A percentile compares a stretch with the other conserved stretches of the same genome.
phyloP scores from a whole-genome alignment of 2,329 filamentous ascomycete species.

The Colletotrichum limetticola region DNA sequence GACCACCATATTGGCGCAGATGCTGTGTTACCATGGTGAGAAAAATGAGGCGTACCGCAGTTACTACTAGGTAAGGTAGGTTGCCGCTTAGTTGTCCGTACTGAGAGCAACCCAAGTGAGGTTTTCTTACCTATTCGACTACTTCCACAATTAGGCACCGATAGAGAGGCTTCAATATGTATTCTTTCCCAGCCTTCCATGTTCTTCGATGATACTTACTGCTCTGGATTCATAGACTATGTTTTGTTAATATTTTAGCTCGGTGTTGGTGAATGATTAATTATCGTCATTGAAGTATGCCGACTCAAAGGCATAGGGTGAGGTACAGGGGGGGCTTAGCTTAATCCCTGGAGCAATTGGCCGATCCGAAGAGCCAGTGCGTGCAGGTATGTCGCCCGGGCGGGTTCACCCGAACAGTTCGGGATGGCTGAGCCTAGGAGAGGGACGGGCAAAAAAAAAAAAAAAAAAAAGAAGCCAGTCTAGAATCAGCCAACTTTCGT shows the following conservation, averaged over 20 bases:
- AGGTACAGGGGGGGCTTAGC: not conserved
- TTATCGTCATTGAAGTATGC: not conserved
- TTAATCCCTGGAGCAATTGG: not conserved
- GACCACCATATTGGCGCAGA: not conserved
- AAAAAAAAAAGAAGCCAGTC: not conserved
- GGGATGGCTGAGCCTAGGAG: not conserved
- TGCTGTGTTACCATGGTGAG: not conserved
- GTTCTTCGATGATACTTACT: not conserved
- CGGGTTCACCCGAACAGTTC: not conserved
- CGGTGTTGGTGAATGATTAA: not conserved
- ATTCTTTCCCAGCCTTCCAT: not conserved
- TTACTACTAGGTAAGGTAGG: not conserved
- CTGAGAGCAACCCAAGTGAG: not conserved
- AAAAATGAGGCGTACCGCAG: not conserved
- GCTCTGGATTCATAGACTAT: not conserved
- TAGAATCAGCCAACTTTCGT: not conserved
- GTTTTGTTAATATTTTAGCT: not conserved
- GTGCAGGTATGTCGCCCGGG: not conserved
- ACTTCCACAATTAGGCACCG: too few relatives aligned
- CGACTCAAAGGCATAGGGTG: not conserved
- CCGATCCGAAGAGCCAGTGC: not conserved
- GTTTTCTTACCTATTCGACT: too few relatives aligned
- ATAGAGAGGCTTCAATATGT: not conserved
- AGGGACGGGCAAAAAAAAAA: not conserved
- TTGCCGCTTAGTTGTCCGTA: not conserved